phyloP scores from a whole-genome alignment of 2,329 filamentous ascomycete genomes.

The Nannizziopsis barbatae region DNA sequence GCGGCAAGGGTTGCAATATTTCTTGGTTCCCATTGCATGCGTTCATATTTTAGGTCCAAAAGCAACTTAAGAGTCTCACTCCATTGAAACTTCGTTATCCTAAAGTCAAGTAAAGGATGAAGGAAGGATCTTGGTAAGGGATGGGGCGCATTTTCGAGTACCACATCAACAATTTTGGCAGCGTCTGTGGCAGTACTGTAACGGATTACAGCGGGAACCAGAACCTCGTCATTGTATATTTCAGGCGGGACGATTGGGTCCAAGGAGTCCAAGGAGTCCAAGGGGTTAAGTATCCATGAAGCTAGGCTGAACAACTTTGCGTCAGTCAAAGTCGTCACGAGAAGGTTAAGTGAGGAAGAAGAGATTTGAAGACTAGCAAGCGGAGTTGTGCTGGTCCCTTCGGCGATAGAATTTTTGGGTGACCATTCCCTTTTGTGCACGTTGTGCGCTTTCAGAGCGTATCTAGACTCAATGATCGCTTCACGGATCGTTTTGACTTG shows the following conservation, averaged over 20 bases:
- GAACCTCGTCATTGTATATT: constrained; percentile 37
- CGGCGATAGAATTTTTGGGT: not conserved
- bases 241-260: constrained; percentile 33
- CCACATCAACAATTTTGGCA: constrained; percentile 21
- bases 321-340: constrained; percentile 9
- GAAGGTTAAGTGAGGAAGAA: constrained; percentile 7
- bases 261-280: constrained; percentile 28
- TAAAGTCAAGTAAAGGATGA: constrained; percentile 28
- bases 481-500: constrained; percentile 8
- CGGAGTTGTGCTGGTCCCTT: not conserved
- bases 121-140: constrained; percentile 28
- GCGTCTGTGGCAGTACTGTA: constrained; percentile 44
- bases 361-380: constrained; percentile 5
- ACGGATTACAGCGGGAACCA: constrained; percentile 44
- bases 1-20: constrained; percentile 29
- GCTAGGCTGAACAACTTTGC: constrained; percentile 36
- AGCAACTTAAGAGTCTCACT: constrained; percentile 25
- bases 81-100: constrained; percentile 27
- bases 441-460: constrained; percentile 8
- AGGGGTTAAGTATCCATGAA: constrained; percentile 42
- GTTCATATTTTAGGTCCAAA: constrained; percentile 25
- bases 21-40: constrained; percentile 30
- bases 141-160: constrained; percentile 23
- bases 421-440: constrained; percentile 4
- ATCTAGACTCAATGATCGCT: constrained; percentile 10